A percentile compares a stretch with the other conserved stretches of the same genome.
Conservation (phyloP, 352 stramenopile species). For the Thraustochytrium sp. region DNA sequence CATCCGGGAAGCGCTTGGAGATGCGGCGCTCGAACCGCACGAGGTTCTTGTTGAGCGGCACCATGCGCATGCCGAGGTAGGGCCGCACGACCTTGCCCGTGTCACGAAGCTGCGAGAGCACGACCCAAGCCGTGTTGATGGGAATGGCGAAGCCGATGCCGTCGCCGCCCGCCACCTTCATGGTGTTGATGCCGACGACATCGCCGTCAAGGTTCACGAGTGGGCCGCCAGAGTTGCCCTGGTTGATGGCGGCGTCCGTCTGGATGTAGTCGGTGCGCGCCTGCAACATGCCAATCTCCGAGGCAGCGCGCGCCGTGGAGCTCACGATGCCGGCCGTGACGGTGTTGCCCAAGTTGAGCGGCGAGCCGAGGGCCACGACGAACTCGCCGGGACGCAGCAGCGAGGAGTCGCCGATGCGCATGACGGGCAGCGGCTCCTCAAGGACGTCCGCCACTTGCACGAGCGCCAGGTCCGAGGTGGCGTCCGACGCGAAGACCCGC, state of each 20-base stretch:
- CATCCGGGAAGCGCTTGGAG: conserved; percentile 49
- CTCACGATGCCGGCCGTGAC: conserved; percentile 84
- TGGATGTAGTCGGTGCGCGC: conserved; percentile 81
- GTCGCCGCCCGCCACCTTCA: conserved; percentile 78
- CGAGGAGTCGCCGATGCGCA: conserved; percentile 60
- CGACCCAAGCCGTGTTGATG: conserved; percentile 75
- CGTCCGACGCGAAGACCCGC: conserved; percentile 71
- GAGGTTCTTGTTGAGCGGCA: conserved; percentile 67
- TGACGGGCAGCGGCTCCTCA: conserved; percentile 51
- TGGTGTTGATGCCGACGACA: conserved; percentile 88
- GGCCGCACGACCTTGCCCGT: conserved; percentile 76
- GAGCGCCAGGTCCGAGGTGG: conserved; percentile 79
- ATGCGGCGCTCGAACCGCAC: conserved; percentile 54
- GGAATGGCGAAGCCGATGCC: conserved; percentile 87
- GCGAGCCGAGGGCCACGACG: conserved; percentile 81
- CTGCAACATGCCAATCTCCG: conserved; percentile 66
- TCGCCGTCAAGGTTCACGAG: conserved; percentile 84
- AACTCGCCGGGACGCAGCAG: conserved; percentile 77
- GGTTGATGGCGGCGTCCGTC: conserved; percentile 86
- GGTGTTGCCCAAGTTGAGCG: conserved; percentile 80
- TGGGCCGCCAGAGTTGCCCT: conserved; percentile 82
- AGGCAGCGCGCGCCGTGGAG: conserved; percentile 73
- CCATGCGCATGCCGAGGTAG: conserved; percentile 85
- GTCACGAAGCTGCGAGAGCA: conserved; percentile 77
- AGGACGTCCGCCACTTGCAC: conserved; percentile 65